Base-by-base conservation (phyloP, 306 rosid genomes). In the Oxytropis ochrocephala region DNA sequence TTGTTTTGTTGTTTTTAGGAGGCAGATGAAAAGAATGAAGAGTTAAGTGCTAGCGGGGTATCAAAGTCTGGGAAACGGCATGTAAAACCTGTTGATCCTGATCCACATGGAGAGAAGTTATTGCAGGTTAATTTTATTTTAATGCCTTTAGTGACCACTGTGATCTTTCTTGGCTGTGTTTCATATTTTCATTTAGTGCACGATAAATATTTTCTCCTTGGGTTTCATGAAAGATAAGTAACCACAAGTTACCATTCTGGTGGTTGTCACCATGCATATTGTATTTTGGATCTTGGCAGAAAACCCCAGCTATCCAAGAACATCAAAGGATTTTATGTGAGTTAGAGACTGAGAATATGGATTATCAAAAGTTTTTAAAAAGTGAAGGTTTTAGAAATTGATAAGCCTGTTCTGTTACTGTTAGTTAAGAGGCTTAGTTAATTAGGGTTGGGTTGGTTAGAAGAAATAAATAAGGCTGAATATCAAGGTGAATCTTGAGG, bases 1-100 rank as follows among this genome's bases (percentile, higher is more conserved):
- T 69, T 63, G 35, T 64, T 78, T 53, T 48, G 64, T 68, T 75
- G 52, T 47, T 53, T 64, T 77, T 79, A 94, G 99, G 97, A 91
- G 95, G 96, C 97, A 9, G 97, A 91, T 70, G 96, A 73, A 63
- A 94, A 91, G 77, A 89, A 81, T 64, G 99, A 87, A 81, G 99
- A 94, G 75, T 79, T 78, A 27, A 87, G 78, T 85, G 72, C 85
- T 13, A 61, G 74, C 27, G 83, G 83, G 29, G 79, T 70, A 42
- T 91, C 96, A 2, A 94, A 87, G 80, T 84, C 95, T 63, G 99
- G 99, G 65, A 94, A 94, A 69, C 88, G 91, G 7, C 82, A 87
- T 75, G 92, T 82, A 58, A 94, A 94, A 72, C 91, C 95, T 77
- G 96, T 87, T 17, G 99, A 94, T 79, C 88, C 89, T 55, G 97